Evolutionary conservation across 495 filamentous ascomycete genomes (phyloP), one percentile per base, ranked within the genome.

Genomic region (Aspergillus sclerotioniger): DNA sequence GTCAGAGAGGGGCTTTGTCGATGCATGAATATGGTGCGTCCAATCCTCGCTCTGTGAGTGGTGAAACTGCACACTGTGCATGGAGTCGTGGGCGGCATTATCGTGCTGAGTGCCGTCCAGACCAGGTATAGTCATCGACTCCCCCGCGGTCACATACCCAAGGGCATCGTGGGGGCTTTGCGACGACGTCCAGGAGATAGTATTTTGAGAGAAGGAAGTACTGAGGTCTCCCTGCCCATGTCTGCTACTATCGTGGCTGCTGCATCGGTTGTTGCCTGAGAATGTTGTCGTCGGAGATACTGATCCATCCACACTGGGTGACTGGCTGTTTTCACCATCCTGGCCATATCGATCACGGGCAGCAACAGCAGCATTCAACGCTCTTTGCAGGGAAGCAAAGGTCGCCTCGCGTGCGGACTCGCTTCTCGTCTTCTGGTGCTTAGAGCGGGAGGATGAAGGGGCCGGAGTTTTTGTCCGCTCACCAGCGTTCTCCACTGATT

Each of bases 371-470:
- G 74, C 75, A 60, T 77, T 73, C 56, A 79, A 62, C 12, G 76
- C 76, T 46, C 75, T 62, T 57, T 79, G 76, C 51, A 79, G 58
- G 19, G 75, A 78, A 3, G 74, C 74, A 58, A 77, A 77, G 3
- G 74, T 79, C 41, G 74, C 75, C 49, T 77, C 74, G 7, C 73
- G 73, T 19, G 73, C 70, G 6, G 74, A 67, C 54, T 79, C 74
- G 39, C 74, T 79, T 43, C 67, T 66, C 13, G 74, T 72, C 57
- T 77, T 76, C 28, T 75, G 70, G 56, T 76, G 74, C 56, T 73
- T 76, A 13, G 62, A 62, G 10, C 56, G 58, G 46, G 58, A 55
- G 28, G 63, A 54, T 12, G 65, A 65, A 47, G 53, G 53, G 6
- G 63, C 59, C 12, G 37, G 37, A n/a, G 64, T 60, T 57, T 70